phyloP scores from a whole-genome alignment of 805 yeast species.

The Ascoidea asiatica region DNA sequence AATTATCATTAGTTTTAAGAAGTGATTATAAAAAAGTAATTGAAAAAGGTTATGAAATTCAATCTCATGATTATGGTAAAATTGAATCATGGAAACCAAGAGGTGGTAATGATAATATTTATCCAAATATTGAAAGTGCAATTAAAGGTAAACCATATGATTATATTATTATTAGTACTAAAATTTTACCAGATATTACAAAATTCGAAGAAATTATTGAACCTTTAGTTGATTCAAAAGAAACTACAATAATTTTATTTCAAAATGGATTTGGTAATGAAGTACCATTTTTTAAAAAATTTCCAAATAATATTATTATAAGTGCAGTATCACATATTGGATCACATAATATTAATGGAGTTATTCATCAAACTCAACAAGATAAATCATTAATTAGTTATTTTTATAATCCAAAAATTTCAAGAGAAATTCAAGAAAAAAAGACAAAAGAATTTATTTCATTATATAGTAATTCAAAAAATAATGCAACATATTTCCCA shows the following conservation, averaged over 20 bases:
- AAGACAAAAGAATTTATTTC: conserved; percentile 30
- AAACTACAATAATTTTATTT: conserved; percentile 38
- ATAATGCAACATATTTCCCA: conserved; percentile 25
- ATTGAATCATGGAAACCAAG: conserved; percentile 45
- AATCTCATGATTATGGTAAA: conserved; percentile 50
- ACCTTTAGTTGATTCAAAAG: conserved; percentile 31
- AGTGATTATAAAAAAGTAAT: conserved; percentile 44
- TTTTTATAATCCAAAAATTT: conserved; percentile 26
- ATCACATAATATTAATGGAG: conserved; percentile 38
- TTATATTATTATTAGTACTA: conserved; percentile 49
- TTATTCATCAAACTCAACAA: conserved; percentile 33
- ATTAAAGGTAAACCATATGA: conserved; percentile 30
- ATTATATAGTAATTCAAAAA: conserved; percentile 30
- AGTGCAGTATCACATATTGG: conserved; percentile 58
- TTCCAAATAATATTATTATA: conserved; percentile 32
- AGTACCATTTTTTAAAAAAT: conserved; percentile 35
- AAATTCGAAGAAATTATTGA: conserved; percentile 36
- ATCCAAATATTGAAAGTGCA: conserved; percentile 32
- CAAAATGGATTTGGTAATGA: conserved; percentile 63
- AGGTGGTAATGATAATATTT: conserved; percentile 23
- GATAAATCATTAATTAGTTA: conserved; percentile 41
- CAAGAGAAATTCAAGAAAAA: conserved; percentile 16
- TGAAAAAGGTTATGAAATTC: conserved; percentile 41
- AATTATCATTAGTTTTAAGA: conserved; percentile 51
- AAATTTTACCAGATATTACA: conserved; percentile 54